Base-by-base conservation (phyloP, 768 basidiomycete genomes). In the Rhizopogon sp. region DNA sequence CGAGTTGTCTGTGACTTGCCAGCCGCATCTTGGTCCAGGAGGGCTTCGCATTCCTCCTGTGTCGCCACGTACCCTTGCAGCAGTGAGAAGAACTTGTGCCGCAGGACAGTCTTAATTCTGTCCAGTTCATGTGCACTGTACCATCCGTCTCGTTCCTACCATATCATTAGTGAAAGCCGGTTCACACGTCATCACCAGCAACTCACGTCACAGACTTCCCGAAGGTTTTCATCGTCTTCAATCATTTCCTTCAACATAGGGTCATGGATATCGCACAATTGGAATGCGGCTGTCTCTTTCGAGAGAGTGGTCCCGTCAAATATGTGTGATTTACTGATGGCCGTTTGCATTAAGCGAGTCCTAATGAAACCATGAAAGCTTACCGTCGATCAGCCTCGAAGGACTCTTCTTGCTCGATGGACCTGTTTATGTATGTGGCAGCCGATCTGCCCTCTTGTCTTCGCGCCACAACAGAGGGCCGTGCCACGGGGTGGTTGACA, bases 221-320 rank as follows among this genome's bases (percentile, higher is more conserved):
- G 81, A 16, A 89, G 72, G 43, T 83, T 86, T 14, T 82, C 78
- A 5, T 82, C 76, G 55, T 88, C 83, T 57, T 88, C 79, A 50
- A 98, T 90, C 81, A 95, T 87, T 39, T 77, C 76, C 60, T 82
- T 82, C 46, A 97, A 70, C 80, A 94, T 87, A 6, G 86, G 84
- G 66, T 99, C 97, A 6, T 77, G 72, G 59, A 99, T 89, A 67
- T 99, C 97, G 68, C 90, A 90, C 6, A 99, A 76, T 69, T 98
- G 97, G 72, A 92, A 99, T 16, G 93, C 90, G 1, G 93, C 93
- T 0, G 91, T 88, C 68, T 96, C 90, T 61, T 88, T 85, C 43
- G 87, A 83, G 44, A 93, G 70, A 6, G 81, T 81, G 55, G 82
- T 66, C 0, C 96, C 97, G 66, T 99, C 93, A 61, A 98, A 99